phyloP scores from a whole-genome alignment of 2,329 filamentous ascomycete species.

The Amphichorda felina region DNA sequence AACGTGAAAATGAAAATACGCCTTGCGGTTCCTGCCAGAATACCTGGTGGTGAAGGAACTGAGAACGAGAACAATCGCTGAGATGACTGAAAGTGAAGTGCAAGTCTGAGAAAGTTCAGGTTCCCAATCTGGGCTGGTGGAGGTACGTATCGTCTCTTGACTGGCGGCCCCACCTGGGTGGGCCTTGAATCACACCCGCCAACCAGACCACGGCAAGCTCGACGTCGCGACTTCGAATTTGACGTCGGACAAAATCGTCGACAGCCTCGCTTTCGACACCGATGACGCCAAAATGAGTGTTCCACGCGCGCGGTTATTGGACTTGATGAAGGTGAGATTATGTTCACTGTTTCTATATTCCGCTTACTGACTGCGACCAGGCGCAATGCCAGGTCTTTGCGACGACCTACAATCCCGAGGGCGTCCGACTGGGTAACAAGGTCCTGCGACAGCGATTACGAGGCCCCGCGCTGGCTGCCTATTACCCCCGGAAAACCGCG shows the following conservation, averaged over 20 bases:
- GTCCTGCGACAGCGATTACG: constrained; percentile 78
- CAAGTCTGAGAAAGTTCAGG: too few species aligned
- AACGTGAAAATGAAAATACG: background rate
- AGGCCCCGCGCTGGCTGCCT: constrained; percentile 72
- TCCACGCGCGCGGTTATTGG: constrained; percentile 48
- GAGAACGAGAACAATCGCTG: too few species aligned
- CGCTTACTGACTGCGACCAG: constrained; percentile 32
- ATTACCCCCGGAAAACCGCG: constrained; percentile 71
- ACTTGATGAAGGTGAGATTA: constrained; percentile 62
- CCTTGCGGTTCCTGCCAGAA: too few species aligned
- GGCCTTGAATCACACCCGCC: background rate
- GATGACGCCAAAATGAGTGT: constrained; percentile 43
- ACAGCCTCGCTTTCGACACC: constrained; percentile 6
- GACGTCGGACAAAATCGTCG: constrained; percentile 13
- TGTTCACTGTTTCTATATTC: background rate
- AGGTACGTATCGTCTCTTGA: too few species aligned
- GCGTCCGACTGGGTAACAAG: constrained; percentile 78
- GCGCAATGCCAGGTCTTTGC: constrained; percentile 86
- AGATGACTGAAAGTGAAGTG: too few species aligned
- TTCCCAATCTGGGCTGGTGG: too few species aligned
- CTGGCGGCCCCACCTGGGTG: too few species aligned
- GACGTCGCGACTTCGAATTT: constrained; percentile 10
- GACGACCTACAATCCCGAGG: constrained; percentile 79
- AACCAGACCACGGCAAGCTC: constrained; percentile 7
- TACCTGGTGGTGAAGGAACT: too few species aligned